Conservation (phyloP, 2,329 filamentous ascomycete species). For the Colletotrichum sublineola region DNA sequence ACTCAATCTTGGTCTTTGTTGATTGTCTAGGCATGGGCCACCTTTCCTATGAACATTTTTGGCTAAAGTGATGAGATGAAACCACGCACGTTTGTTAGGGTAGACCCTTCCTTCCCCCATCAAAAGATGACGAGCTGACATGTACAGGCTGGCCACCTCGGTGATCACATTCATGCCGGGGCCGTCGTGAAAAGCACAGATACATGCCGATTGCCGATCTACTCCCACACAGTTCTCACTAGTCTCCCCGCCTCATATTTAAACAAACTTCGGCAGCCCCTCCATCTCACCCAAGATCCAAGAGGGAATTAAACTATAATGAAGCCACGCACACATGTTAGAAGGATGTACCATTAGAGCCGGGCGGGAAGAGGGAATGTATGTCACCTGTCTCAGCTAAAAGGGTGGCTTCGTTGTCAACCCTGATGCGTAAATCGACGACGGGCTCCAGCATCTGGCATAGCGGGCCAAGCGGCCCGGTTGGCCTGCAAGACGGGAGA, state of each 20-base stretch:
- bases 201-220: background rate
- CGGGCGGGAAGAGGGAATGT: background rate
- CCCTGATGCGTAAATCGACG: constrained; percentile 4
- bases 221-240: constrained; percentile 3
- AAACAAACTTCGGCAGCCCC: constrained; percentile 11
- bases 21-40: constrained; percentile 9
- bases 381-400: constrained; percentile 16
- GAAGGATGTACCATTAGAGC: background rate
- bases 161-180: constrained; percentile 12
- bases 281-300: constrained; percentile 11
- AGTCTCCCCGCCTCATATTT: background rate
- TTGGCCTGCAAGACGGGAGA: background rate
- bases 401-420: background rate
- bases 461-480: background rate
- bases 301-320: constrained; percentile 28
- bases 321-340: constrained; percentile 18
- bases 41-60: constrained; percentile 24
- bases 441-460: constrained; percentile 20
- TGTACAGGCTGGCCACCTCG: constrained; percentile 15
- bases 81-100: constrained; percentile 29
- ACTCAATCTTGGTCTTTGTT: background rate
- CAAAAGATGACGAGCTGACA: constrained; percentile 24
- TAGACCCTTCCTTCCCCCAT: constrained; percentile 15
- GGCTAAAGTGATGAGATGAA: constrained; percentile 38
- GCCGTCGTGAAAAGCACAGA: background rate